phyloP scores from a whole-genome alignment of 768 basidiomycete species.

The Naganishia vaughanmartiniae region DNA sequence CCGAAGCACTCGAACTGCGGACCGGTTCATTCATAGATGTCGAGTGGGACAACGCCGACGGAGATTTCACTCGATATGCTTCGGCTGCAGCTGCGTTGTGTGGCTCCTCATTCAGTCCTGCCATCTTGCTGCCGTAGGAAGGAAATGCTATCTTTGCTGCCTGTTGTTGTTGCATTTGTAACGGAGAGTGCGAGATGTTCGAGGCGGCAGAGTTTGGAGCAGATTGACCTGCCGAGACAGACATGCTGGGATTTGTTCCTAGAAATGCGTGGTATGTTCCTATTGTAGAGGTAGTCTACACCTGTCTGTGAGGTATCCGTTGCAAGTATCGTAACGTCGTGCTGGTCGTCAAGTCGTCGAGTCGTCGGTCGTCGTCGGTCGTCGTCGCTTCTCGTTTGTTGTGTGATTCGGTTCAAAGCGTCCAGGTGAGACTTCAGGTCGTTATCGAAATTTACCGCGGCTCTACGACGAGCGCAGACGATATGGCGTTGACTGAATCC shows the following conservation, averaged over 20 bases:
- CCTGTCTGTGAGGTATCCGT: not conserved
- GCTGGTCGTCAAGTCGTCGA: conserved; percentile 7
- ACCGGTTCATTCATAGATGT: conserved; percentile 1
- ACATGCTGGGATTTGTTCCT: not conserved
- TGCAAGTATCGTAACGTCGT: not conserved
- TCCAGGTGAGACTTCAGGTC: not conserved
- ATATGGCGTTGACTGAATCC: too few species aligned
- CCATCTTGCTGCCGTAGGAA: not conserved
- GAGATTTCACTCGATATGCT: not conserved
- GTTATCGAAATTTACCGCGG: not conserved
- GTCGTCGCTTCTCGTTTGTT: not conserved
- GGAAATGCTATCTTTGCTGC: not conserved
- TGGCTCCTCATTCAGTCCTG: not conserved
- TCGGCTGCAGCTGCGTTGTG: not conserved
- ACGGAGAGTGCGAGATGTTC: conserved; percentile 18
- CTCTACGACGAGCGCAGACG: not conserved
- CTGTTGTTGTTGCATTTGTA: conserved; percentile 23
- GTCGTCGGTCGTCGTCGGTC: conserved; percentile 13
- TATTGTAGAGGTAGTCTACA: not conserved
- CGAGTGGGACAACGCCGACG: not conserved
- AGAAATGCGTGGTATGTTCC: not conserved
- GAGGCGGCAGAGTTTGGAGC: conserved; percentile 20
- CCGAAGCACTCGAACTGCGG: not conserved
- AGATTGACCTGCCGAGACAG: not conserved
- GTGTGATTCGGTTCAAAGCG: not conserved